Conservation (phyloP, 2,329 filamentous ascomycete species). For the Colletotrichum simmondsii region DNA sequence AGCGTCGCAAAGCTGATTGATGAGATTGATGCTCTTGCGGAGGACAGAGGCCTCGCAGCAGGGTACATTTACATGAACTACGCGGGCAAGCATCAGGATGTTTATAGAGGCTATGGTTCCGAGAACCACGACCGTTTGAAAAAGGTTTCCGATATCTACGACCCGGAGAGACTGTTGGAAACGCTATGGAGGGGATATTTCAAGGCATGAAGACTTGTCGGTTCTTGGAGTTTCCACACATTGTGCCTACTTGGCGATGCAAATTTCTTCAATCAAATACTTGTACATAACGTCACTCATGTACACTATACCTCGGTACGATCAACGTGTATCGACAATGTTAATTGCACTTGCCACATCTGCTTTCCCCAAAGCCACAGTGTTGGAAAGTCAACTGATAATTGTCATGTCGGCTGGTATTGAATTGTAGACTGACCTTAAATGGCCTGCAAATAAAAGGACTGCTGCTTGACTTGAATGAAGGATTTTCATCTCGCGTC, state of each 20-base stretch:
- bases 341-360: too few relatives aligned
- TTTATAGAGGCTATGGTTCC: constrained; percentile 50
- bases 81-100: constrained; percentile 48
- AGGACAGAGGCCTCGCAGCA: constrained; percentile 41
- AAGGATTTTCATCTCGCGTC: too few relatives aligned
- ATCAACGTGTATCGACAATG: too few relatives aligned
- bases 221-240: not conserved
- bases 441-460: too few relatives aligned
- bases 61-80: constrained; percentile 50
- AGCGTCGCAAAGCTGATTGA: constrained; percentile 36
- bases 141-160: constrained; percentile 39
- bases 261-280: not conserved
- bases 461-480: too few relatives aligned
- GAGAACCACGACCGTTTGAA: constrained; percentile 43
- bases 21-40: constrained; percentile 41
- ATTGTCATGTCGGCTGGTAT: too few relatives aligned
- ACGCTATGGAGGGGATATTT: constrained; percentile 40
- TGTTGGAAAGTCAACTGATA: too few relatives aligned
- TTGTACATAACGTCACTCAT: too few relatives aligned
- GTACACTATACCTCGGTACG: too few relatives aligned
- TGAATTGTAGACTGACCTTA: too few relatives aligned
- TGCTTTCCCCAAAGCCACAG: too few relatives aligned
- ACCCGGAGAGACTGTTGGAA: constrained; percentile 41
- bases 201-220: constrained; percentile 12
- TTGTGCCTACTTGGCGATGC: not conserved